Evolutionary conservation across 371 early-diverging fungal species (phyloP).

Genomic region (Mortierella sp.): DNA sequence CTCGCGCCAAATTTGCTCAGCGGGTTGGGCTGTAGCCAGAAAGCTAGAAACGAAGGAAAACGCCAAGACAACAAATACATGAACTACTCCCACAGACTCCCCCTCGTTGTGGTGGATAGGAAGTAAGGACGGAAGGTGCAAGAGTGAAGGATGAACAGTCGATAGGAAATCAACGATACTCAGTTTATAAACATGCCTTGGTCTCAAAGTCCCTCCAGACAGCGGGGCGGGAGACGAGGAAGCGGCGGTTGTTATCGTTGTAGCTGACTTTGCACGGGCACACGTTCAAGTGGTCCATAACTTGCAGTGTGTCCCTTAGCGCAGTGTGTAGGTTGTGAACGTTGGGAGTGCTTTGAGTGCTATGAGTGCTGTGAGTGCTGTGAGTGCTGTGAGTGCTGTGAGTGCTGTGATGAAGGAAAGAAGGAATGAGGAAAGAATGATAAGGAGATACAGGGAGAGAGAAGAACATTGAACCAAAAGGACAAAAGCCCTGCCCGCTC

Average conservation of each 20-base stretch:
- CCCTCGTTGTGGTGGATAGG: no score
- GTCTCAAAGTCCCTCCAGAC: slow-evolving; percentile 40
- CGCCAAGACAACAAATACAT: not conserved
- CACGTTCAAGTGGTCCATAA: slow-evolving; percentile 29
- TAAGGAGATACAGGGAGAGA: not conserved
- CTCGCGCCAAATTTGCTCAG: no score
- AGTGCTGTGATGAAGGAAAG: not conserved
- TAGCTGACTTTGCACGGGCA: slow-evolving; percentile 48
- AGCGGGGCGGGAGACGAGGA: slow-evolving; percentile 34
- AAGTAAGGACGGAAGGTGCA: not conserved
- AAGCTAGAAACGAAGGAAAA: no score
- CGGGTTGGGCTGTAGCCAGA: no score
- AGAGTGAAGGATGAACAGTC: not conserved
- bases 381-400: not conserved
- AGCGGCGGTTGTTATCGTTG: slow-evolving; percentile 40
- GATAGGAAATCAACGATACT: not conserved
- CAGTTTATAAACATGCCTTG: slow-evolving; percentile 19
- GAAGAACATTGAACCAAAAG: not conserved
- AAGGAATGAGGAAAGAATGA: not conserved
- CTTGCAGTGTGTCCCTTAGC: not conserved
- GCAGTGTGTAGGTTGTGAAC: not conserved
- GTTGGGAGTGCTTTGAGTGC: no score
- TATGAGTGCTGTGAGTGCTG: not conserved
- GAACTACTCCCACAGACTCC: no score
- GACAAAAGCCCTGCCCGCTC: no score